Evolutionary conservation across 495 filamentous ascomycete species (phyloP), one percentile per base, ranked within the genome.

Genomic region (Halenospora varia): DNA sequence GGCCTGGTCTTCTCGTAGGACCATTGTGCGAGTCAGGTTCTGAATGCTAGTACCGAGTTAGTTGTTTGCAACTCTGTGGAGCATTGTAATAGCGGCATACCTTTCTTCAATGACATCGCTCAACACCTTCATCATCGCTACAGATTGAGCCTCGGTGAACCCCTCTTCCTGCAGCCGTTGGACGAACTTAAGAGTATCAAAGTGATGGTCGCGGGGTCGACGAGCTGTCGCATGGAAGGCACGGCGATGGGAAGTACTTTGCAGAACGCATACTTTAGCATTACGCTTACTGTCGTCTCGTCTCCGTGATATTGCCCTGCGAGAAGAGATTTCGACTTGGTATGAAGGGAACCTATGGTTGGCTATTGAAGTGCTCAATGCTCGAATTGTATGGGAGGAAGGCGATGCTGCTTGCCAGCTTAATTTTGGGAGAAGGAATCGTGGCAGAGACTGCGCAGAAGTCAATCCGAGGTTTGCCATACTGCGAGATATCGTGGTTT

Each of bases 21-120:
- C 95, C 95, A 99, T 97, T 10, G 94, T 97, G 55, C 94, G 87
- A 0, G 95, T 97, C 19, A 99, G 76, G 76, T 99, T 97, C 69
- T 97, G 95, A 57, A 99, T 96, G 62, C 89, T 88, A 62, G 2
- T 15, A 17, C 3, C 24, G 41, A 25, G 56, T 63, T 22, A 56
- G 49, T 20, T 17, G 24, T 11, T 39, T 9, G n/a, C 15, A 11
- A 54, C 15, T 10, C 15, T n/a, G 48, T 22, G 10, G 20, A 45
- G 57, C 10, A 57, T 57, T n/a, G 19, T 24, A 35, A n/a, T 10
- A 17, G 18, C 20, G 8, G 45, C 65, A 45, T 64, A 83, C 86
- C 86, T 95, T 72, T 99, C 94, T 70, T 97, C 88, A 62, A 99
- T 97, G 35, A 97, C 92, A 72, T 97, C 92, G 70, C 91, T 92